phyloP scores from a whole-genome alignment of 805 yeast species.

The Kregervanrija pseudodelftensis region DNA sequence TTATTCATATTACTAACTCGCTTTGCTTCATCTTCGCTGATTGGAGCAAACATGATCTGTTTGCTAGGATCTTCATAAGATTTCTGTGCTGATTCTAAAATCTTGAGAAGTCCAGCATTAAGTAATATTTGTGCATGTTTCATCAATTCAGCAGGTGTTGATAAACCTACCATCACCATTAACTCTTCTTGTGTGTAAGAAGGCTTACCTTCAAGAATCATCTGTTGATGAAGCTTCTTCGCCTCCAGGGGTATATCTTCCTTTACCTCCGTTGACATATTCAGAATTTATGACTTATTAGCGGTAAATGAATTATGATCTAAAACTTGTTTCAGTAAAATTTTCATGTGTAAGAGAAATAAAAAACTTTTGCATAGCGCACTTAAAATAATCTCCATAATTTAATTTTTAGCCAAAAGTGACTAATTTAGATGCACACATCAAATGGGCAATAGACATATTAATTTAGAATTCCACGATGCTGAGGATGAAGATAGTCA shows the following conservation, averaged over 20 bases:
- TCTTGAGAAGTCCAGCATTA: constrained; percentile 50
- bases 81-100: constrained; percentile 52
- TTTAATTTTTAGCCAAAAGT: too few relatives aligned
- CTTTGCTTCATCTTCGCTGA: constrained; percentile 63
- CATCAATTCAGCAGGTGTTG: constrained; percentile 37
- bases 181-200: constrained; percentile 67
- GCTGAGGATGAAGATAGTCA: too few relatives aligned
- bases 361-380: too few relatives aligned
- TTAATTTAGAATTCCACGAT: too few relatives aligned
- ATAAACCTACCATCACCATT: constrained; percentile 37
- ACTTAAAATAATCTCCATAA: too few relatives aligned
- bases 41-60: constrained; percentile 68
- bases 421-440: too few relatives aligned
- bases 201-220: constrained; percentile 46
- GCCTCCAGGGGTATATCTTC: constrained; percentile 32
- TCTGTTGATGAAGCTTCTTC: constrained; percentile 49
- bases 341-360: too few relatives aligned
- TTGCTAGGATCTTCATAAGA: constrained; percentile 5
- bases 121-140: constrained; percentile 38
- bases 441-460: too few relatives aligned
- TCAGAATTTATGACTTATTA: background rate
- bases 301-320: too few relatives aligned
- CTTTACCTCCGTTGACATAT: background rate
- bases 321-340: too few relatives aligned
- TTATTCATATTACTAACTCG: constrained; percentile 70